These are phyloP conservation scores for Cutaneotrichosporon sp. DNA, from an alignment of 1,284 basidiomycete species.

Conservation along the genomic window DNA sequence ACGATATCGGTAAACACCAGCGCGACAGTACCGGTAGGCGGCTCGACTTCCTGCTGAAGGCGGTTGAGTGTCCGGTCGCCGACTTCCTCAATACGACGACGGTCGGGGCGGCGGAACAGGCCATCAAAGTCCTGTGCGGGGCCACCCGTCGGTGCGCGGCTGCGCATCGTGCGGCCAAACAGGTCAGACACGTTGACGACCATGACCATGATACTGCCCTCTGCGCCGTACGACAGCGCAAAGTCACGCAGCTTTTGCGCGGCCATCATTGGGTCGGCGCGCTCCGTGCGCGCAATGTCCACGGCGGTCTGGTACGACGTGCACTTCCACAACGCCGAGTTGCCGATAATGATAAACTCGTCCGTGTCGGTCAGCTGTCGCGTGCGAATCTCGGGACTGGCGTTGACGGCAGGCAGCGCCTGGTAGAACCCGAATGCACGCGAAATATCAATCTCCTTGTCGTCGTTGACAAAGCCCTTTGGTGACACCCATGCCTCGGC, in stretches of 20 bases:
- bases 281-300: slow-evolving; percentile 84
- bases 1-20: slow-evolving; percentile 98
- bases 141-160: background rate
- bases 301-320: slow-evolving; percentile 95
- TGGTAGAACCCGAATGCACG: slow-evolving; percentile 93
- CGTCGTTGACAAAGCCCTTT: slow-evolving; percentile 86
- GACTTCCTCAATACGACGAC: slow-evolving; percentile 38
- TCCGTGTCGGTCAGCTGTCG: slow-evolving; percentile 76
- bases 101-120: slow-evolving; percentile 2
- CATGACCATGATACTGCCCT: slow-evolving; percentile 97
- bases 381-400: slow-evolving; percentile 70
- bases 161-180: slow-evolving; percentile 51
- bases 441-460: slow-evolving; percentile 73
- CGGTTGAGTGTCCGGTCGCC: slow-evolving; percentile 53
- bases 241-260: slow-evolving; percentile 92
- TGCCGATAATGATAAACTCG: slow-evolving; percentile 95
- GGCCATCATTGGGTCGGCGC: slow-evolving; percentile 88
- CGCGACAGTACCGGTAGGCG: slow-evolving; percentile 83
- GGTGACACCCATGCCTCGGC: slow-evolving; percentile 96
- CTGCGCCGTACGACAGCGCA: slow-evolving; percentile 93
- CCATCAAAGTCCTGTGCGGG: background rate
- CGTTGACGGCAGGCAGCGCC: slow-evolving; percentile 84
- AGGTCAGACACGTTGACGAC: slow-evolving; percentile 80
- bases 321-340: slow-evolving; percentile 88
- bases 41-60: slow-evolving; percentile 74